These are phyloP conservation scores for Peronospora belbahrii DNA, from an alignment of 352 stramenopile species.

Conservation along the genomic window DNA sequence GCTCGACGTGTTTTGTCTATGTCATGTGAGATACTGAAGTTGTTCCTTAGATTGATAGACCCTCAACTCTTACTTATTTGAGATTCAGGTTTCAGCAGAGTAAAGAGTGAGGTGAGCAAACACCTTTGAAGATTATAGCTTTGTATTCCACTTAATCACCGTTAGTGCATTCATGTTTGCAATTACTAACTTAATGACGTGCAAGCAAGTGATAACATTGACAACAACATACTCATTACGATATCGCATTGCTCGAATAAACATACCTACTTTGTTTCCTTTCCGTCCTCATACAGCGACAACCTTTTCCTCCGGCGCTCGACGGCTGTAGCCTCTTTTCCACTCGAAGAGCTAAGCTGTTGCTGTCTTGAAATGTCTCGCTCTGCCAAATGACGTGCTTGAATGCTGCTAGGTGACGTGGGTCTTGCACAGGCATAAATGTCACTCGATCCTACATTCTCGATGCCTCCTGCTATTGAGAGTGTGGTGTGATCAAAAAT, in stretches of 20 bases:
- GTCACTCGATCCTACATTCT: constrained; percentile 7
- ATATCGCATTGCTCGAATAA: background rate
- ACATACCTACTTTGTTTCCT: constrained; percentile 12
- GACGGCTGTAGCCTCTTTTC: constrained; percentile 13
- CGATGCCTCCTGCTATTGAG: constrained; percentile 5
- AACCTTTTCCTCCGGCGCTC: constrained; percentile 1
- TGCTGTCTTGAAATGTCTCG: constrained; percentile 16
- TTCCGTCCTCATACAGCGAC: constrained; percentile 13
- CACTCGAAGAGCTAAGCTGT: constrained; percentile 20
- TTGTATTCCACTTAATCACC: too few relatives aligned
- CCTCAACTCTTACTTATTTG: background rate
- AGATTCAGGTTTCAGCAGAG: background rate
- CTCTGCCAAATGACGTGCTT: constrained; percentile 5
- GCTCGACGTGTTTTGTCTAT: too few relatives aligned
- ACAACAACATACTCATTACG: background rate
- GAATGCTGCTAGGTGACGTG: constrained; percentile 12
- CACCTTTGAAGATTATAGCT: too few relatives aligned
- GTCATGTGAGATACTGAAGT: too few relatives aligned
- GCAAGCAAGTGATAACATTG: background rate
- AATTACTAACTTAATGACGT: background rate
- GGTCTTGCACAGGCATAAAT: constrained; percentile 4
- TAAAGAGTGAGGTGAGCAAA: too few relatives aligned
- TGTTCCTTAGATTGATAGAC: too few relatives aligned
- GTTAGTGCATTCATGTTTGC: background rate
- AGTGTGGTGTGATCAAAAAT: background rate